These are phyloP conservation scores for Boletus rubescentipes DNA, from an alignment of 768 basidiomycete species.

Conservation along the genomic window DNA sequence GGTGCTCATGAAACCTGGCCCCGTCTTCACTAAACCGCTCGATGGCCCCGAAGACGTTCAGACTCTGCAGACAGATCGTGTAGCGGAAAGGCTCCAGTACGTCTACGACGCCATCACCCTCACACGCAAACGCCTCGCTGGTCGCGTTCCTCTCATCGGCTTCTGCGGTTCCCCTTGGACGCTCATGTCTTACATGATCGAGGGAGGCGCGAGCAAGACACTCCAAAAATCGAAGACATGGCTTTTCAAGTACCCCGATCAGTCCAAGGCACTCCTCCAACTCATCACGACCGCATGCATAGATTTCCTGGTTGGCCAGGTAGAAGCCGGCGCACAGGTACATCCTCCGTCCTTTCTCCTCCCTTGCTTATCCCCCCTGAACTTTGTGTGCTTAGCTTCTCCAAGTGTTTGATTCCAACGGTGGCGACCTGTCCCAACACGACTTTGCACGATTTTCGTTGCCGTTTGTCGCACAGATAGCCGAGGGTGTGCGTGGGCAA, in stretches of 20 bases:
- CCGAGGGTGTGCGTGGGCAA: slow-evolving; percentile 58
- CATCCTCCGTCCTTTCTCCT: slow-evolving; percentile 13
- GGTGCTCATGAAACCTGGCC: slow-evolving; percentile 91
- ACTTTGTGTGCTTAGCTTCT: slow-evolving; percentile 56
- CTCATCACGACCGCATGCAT: slow-evolving; percentile 88
- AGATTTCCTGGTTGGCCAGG: slow-evolving; percentile 89
- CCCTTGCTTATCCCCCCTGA: background rate
- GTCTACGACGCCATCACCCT: slow-evolving; percentile 90
- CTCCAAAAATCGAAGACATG: slow-evolving; percentile 91
- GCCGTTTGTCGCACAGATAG: slow-evolving; percentile 74
- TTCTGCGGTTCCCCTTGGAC: slow-evolving; percentile 99
- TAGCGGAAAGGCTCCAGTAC: slow-evolving; percentile 84
- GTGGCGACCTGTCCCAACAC: slow-evolving; percentile 85
- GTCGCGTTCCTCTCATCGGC: slow-evolving; percentile 93
- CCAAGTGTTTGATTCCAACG: slow-evolving; percentile 98
- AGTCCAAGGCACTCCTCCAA: slow-evolving; percentile 72
- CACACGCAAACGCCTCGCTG: slow-evolving; percentile 76
- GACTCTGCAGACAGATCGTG: slow-evolving; percentile 67
- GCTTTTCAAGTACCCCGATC: slow-evolving; percentile 88
- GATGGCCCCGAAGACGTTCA: slow-evolving; percentile 68
- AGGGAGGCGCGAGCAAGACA: slow-evolving; percentile 91
- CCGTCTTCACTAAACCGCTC: slow-evolving; percentile 86
- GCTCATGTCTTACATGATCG: slow-evolving; percentile 96
- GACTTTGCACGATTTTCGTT: slow-evolving; percentile 85
- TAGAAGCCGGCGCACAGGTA: slow-evolving; percentile 95